A percentile compares a stretch with the other conserved stretches of the same genome.
Evolutionary conservation across 1,139 yeast genomes (phyloP).

Genomic region (Protomyces pachydermus): DNA sequence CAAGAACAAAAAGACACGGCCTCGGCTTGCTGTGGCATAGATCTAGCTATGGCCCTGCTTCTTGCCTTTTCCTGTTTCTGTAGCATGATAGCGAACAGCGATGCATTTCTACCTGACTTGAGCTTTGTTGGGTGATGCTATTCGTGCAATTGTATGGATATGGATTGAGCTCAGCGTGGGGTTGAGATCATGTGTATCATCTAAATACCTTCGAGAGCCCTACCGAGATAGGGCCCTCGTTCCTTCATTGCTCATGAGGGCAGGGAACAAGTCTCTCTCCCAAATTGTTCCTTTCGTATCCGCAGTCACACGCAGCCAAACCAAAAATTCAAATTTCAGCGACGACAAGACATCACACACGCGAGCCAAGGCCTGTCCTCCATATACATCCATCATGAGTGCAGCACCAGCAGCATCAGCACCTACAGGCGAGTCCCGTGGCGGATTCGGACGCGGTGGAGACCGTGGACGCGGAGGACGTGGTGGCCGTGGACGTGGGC

Average conservation of each 20-base stretch:
- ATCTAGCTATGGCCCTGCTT: background rate
- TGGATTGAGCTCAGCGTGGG: background rate
- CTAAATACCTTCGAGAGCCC: background rate
- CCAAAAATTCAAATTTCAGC: background rate
- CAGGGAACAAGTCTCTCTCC: background rate
- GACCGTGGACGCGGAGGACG: slow-evolving; percentile 39
- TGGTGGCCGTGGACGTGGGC: slow-evolving; percentile 57
- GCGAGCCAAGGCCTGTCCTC: background rate
- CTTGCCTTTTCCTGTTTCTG: background rate
- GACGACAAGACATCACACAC: background rate
- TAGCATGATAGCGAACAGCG: background rate
- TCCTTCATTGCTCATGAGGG: background rate
- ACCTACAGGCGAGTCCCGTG: slow-evolving; percentile 8
- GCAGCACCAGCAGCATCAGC: slow-evolving; percentile 26
- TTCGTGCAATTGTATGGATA: background rate
- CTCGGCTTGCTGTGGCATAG: background rate
- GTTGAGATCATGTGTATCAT: background rate
- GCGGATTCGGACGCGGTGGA: slow-evolving; percentile 31
- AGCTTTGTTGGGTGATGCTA: background rate
- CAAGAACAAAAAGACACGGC: slow-evolving; percentile 20
- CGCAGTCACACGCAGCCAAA: background rate
- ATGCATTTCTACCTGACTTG: background rate
- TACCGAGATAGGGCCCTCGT: background rate
- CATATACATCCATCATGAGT: slow-evolving; percentile 3
- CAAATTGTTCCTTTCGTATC: background rate